These are phyloP conservation scores for Phytophthora capsici DNA, from an alignment of 352 stramenopile genomes.

Conservation along the genomic window DNA sequence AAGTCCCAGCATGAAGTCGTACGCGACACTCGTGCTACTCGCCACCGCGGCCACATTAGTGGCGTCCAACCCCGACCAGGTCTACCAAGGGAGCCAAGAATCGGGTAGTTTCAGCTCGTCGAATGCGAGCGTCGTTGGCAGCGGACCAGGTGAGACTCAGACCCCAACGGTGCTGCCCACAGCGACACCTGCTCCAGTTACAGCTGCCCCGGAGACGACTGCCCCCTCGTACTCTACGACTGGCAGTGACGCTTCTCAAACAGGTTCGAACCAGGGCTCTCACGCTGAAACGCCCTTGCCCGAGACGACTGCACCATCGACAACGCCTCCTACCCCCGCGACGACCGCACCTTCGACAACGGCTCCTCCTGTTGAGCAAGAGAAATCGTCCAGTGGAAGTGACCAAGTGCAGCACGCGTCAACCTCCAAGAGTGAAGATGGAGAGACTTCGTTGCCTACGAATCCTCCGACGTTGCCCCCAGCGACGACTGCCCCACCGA, in stretches of 20 bases:
- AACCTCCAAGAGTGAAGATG: neutral
- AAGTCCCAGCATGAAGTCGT: slow-evolving; percentile 18
- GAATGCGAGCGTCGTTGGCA: slow-evolving; percentile 11
- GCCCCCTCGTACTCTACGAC: neutral
- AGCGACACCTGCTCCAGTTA: slow-evolving; percentile 19
- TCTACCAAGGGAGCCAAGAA: slow-evolving; percentile 1
- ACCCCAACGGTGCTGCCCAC: slow-evolving; percentile 13
- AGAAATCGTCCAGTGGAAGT: neutral
- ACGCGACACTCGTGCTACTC: slow-evolving; percentile 11
- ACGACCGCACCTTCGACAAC: neutral
- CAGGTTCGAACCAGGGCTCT: no score
- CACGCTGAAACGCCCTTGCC: no score
- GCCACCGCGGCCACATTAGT: slow-evolving; percentile 10
- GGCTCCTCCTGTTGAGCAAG: neutral
- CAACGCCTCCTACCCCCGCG: neutral
- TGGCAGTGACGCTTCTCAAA: neutral
- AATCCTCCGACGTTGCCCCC: slow-evolving; percentile 1
- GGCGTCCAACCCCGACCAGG: slow-evolving; percentile 10
- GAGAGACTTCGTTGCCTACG: neutral
- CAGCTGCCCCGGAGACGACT: slow-evolving; percentile 2
- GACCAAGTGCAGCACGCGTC: neutral
- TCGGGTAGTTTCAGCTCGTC: slow-evolving; percentile 5
- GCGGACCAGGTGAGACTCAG: slow-evolving; percentile 1
- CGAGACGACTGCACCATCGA: no score
- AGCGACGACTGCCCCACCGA: slow-evolving; percentile 1